phyloP scores from a whole-genome alignment of 2,329 filamentous ascomycete species.

The Tolypocladium tundrense region DNA sequence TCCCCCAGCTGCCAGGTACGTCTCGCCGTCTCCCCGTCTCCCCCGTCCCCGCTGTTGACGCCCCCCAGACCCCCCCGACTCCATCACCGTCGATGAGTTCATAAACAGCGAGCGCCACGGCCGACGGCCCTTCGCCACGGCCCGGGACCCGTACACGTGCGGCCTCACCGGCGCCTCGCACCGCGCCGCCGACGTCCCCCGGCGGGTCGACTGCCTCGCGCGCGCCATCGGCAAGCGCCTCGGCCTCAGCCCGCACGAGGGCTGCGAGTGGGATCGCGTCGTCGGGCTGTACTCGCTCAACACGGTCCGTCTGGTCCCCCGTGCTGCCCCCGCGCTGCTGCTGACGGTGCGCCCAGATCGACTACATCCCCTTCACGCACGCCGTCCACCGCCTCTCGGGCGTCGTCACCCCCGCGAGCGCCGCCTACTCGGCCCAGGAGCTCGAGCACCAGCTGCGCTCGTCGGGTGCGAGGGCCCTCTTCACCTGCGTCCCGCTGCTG shows the following conservation, averaged over 20 bases:
- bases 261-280: slow-evolving; percentile 74
- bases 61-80: slow-evolving; percentile 53
- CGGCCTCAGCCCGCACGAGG: slow-evolving; percentile 58
- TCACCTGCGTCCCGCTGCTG: slow-evolving; percentile 60
- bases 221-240: slow-evolving; percentile 61
- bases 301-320: slow-evolving; percentile 41
- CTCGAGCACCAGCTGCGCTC: slow-evolving; percentile 63
- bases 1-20: slow-evolving; percentile 48
- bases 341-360: slow-evolving; percentile 42
- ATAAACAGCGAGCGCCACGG: slow-evolving; percentile 65
- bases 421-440: slow-evolving; percentile 60
- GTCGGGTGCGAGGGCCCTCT: slow-evolving; percentile 58
- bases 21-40: slow-evolving; percentile 5
- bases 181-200: slow-evolving; percentile 50
- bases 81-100: slow-evolving; percentile 65
- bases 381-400: slow-evolving; percentile 67
- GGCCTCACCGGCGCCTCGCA: slow-evolving; percentile 62
- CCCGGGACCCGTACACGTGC: slow-evolving; percentile 65
- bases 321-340: no score
- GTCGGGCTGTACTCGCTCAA: slow-evolving; percentile 70
- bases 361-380: slow-evolving; percentile 63
- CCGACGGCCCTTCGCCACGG: slow-evolving; percentile 50
- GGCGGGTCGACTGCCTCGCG: slow-evolving; percentile 57
- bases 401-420: slow-evolving; percentile 64
- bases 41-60: not conserved